Conservation (phyloP, 2,329 filamentous ascomycete genomes). For the Xylaria sp. region DNA sequence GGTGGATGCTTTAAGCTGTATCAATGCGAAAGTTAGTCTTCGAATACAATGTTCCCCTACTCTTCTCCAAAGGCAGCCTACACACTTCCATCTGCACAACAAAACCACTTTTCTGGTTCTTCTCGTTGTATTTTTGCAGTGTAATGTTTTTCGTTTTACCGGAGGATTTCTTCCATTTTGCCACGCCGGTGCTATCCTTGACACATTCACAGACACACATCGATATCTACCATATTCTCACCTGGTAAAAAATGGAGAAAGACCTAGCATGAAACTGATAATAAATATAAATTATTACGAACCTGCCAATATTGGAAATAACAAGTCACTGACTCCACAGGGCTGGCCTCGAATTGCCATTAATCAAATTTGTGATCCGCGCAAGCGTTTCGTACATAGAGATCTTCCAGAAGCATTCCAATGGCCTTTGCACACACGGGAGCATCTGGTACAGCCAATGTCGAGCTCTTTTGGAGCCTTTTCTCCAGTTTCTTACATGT, state of each 20-base stretch:
- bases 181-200: neutral
- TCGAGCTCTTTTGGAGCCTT: neutral
- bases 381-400: neutral
- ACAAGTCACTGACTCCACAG: neutral
- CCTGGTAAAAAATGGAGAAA: neutral
- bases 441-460: neutral
- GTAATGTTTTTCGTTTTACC: conserved; percentile 4
- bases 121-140: neutral
- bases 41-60: neutral
- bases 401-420: neutral
- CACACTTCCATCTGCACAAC: conserved; percentile 1
- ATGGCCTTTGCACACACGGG: neutral
- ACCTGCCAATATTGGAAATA: neutral
- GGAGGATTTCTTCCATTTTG: neutral
- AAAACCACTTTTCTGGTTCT: too few species aligned
- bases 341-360: neutral
- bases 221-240: neutral
- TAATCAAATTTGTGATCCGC: neutral
- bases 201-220: neutral
- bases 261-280: neutral
- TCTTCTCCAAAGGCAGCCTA: conserved; percentile 3
- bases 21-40: neutral
- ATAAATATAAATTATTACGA: neutral
- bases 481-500: neutral
- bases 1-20: neutral